phyloP scores from a whole-genome alignment of 2,329 filamentous ascomycete species.

The Lachnellula suecica region DNA sequence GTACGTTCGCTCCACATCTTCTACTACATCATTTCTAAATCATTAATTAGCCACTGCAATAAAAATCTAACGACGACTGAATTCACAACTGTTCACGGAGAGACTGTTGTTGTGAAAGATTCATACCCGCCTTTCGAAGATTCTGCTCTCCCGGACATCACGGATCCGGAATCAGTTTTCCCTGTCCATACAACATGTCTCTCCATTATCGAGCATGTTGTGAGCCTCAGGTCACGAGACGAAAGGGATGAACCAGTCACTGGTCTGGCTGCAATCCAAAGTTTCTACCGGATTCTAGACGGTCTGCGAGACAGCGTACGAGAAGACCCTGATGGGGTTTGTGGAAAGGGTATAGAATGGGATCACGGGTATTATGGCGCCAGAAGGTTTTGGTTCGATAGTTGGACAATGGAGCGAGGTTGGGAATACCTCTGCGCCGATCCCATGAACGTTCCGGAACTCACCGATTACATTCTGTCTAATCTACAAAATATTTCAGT shows the following conservation, averaged over 20 bases:
- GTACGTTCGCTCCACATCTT: neutral
- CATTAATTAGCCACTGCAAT: neutral
- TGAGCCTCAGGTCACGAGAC: neutral
- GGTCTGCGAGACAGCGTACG: neutral
- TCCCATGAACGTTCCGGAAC: constrained; percentile 7
- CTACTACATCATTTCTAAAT: neutral
- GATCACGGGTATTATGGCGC: constrained; percentile 12
- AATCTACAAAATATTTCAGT: constrained; percentile 2
- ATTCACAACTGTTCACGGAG: neutral
- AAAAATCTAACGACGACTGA: neutral
- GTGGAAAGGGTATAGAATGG: constrained; percentile 9
- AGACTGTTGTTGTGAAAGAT: neutral
- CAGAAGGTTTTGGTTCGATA: constrained; percentile 7
- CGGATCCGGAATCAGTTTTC: constrained; percentile 1
- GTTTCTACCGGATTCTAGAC: neutral
- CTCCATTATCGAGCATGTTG: constrained; percentile 3
- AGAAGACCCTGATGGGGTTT: constrained; percentile 1
- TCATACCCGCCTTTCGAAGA: neutral
- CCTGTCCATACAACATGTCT: constrained; percentile 6
- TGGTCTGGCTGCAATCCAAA: neutral
- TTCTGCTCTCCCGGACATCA: constrained; percentile 2
- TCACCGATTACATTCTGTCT: constrained; percentile 8
- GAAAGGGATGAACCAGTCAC: neutral
- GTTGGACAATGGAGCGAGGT: constrained; percentile 6
- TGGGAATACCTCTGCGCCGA: constrained; percentile 12